A percentile compares a stretch with the other conserved stretches of the same genome.
phyloP scores from a whole-genome alignment of 192 early-diverging fungal genomes.

The Coemansia umbellata region DNA sequence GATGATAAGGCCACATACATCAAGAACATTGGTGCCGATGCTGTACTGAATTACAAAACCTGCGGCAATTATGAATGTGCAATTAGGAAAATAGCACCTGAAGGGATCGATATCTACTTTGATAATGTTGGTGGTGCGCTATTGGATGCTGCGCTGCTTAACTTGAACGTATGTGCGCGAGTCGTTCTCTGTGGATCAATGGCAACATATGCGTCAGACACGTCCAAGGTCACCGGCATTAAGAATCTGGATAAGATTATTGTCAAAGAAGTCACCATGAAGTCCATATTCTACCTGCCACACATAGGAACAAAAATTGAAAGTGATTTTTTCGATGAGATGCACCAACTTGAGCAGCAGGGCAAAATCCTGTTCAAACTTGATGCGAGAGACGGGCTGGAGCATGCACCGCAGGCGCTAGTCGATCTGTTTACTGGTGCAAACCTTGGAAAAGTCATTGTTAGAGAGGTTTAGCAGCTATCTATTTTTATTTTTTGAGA shows the following conservation, averaged over 20 bases:
- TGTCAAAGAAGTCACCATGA: constrained; percentile 30
- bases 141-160: constrained; percentile 65
- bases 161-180: constrained; percentile 62
- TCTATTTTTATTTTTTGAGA: not conserved
- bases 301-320: constrained; percentile 13
- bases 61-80: constrained; percentile 42
- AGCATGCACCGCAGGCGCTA: constrained; percentile 60
- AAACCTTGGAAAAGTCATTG: constrained; percentile 67
- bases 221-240: constrained; percentile 44
- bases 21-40: constrained; percentile 70
- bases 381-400: constrained; percentile 60
- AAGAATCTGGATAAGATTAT: constrained; percentile 61
- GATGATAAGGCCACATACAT: constrained; percentile 80
- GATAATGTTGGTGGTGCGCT: constrained; percentile 81
- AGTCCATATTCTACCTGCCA: constrained; percentile 18
- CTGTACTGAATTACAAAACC: constrained; percentile 92
- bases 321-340: constrained; percentile 55
- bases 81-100: constrained; percentile 61
- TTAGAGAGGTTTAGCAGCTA: constrained; percentile 41
- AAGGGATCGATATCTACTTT: constrained; percentile 86
- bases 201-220: constrained; percentile 59
- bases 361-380: constrained; percentile 62
- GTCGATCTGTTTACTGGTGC: constrained; percentile 60
- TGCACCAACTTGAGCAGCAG: constrained; percentile 55
- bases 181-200: constrained; percentile 73